Percentiles rank a stretch among this genome's conserved stretches.
Conservation (phyloP, 768 basidiomycete genomes). For the Tulasnella sp. region DNA sequence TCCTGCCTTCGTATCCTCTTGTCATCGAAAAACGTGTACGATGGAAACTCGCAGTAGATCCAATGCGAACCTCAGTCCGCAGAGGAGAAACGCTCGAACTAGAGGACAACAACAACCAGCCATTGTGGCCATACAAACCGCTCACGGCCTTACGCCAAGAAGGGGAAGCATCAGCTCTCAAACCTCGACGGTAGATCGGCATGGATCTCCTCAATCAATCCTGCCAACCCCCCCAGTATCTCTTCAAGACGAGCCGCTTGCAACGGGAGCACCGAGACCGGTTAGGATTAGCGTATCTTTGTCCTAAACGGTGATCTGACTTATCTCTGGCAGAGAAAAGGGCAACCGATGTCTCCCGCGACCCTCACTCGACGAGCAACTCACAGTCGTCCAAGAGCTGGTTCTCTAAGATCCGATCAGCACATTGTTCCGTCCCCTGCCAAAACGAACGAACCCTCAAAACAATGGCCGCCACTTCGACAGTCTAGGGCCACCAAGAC, state of each 20-base stretch:
- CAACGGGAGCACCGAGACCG: neutral
- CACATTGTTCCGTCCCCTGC: neutral
- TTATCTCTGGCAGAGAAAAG: neutral
- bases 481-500: neutral
- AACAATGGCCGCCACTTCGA: neutral
- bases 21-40: neutral
- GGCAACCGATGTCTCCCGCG: neutral
- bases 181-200: neutral
- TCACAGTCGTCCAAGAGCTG: neutral
- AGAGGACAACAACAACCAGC: neutral
- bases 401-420: neutral
- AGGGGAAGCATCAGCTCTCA: neutral
- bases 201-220: neutral
- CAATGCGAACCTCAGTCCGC: neutral
- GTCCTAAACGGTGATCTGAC: neutral
- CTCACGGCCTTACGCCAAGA: neutral
- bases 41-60: neutral
- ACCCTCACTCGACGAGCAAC: neutral
- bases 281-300: neutral
- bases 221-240: neutral
- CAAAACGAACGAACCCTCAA: neutral
- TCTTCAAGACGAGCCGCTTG: neutral
- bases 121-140: neutral
- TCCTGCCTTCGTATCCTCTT: neutral
- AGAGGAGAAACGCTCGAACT: neutral